Evolutionary conservation across 257 asterid genomes (phyloP).

Genomic region (Schizonepeta tenuifolia): DNA sequence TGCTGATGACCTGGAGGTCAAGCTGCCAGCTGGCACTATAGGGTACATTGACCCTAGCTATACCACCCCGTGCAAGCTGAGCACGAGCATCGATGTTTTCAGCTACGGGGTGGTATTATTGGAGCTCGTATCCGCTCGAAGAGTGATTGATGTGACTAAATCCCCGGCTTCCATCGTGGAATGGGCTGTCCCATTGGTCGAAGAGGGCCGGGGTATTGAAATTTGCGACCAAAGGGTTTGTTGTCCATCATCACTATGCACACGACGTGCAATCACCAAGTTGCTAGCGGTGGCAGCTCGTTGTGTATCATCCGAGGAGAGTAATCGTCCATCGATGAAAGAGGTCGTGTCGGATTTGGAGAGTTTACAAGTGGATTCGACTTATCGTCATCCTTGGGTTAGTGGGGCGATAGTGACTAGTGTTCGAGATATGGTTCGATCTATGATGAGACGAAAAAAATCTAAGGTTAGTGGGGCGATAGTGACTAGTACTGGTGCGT

Average conservation of each 20-base stretch:
- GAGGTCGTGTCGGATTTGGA: slow-evolving; percentile 51
- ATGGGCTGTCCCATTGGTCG: slow-evolving; percentile 61
- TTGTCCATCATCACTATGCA: slow-evolving; percentile 35
- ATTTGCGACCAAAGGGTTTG: slow-evolving; percentile 50
- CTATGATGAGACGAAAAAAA: slow-evolving; percentile 39
- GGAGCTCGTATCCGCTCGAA: slow-evolving; percentile 58
- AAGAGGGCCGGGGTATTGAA: slow-evolving; percentile 37
- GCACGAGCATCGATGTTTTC: slow-evolving; percentile 64
- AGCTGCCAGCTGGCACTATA: slow-evolving; percentile 71
- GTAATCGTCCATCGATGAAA: slow-evolving; percentile 54
- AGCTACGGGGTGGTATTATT: slow-evolving; percentile 74
- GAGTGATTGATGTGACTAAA: slow-evolving; percentile 53
- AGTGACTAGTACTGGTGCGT: slow-evolving; percentile 15
- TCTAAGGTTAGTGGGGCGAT: slow-evolving; percentile 8
- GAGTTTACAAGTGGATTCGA: slow-evolving; percentile 25
- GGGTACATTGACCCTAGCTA: slow-evolving; percentile 80
- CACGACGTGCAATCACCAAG: slow-evolving; percentile 32
- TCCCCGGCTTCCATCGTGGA: slow-evolving; percentile 67
- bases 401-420: slow-evolving; percentile 41
- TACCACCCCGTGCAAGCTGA: slow-evolving; percentile 56
- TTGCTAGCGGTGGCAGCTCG: slow-evolving; percentile 51
- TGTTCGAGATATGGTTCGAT: slow-evolving; percentile 38
- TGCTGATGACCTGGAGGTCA: slow-evolving; percentile 17
- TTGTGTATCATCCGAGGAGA: slow-evolving; percentile 44
- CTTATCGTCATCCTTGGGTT: slow-evolving; percentile 33